Conservation (phyloP, 202 grass and related monocot genomes). For the Panicum virgatum region DNA sequence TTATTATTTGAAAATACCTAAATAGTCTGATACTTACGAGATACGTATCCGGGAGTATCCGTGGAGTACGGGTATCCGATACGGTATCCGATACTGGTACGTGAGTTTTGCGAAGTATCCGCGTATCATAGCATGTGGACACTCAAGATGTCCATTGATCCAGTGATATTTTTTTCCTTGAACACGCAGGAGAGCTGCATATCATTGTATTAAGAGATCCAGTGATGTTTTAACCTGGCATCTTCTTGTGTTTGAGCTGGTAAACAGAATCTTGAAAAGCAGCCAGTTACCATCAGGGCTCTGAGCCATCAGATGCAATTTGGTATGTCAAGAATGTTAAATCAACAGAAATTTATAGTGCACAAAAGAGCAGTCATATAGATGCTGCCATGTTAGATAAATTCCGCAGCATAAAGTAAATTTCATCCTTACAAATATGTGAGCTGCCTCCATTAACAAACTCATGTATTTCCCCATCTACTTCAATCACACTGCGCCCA, state of each 20-base stretch:
- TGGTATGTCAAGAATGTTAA: slow-evolving; percentile 22
- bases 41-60: too few relatives aligned
- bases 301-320: slow-evolving; percentile 20
- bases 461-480: slow-evolving; percentile 60
- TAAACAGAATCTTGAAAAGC: slow-evolving; percentile 9
- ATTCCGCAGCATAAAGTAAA: slow-evolving; percentile 46
- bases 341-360: background rate
- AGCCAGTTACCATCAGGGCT: slow-evolving; percentile 26
- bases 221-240: background rate
- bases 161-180: too few relatives aligned
- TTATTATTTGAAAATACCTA: too few relatives aligned
- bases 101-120: too few relatives aligned
- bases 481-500: slow-evolving; percentile 64
- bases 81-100: too few relatives aligned
- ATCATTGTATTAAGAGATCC: too few relatives aligned
- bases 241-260: slow-evolving; percentile 16
- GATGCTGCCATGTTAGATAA: slow-evolving; percentile 45
- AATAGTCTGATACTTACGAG: too few relatives aligned
- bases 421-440: slow-evolving; percentile 47
- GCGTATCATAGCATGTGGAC: too few relatives aligned
- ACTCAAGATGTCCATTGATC: background rate
- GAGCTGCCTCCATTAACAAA: slow-evolving; percentile 59
- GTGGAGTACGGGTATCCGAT: too few relatives aligned
- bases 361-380: slow-evolving; percentile 20
- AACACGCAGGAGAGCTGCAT: too few relatives aligned